Percentiles rank a stretch among this genome's conserved stretches.
These are phyloP conservation scores for Penicillium parvum DNA, from an alignment of 495 filamentous ascomycete species.

Conservation along the genomic window DNA sequence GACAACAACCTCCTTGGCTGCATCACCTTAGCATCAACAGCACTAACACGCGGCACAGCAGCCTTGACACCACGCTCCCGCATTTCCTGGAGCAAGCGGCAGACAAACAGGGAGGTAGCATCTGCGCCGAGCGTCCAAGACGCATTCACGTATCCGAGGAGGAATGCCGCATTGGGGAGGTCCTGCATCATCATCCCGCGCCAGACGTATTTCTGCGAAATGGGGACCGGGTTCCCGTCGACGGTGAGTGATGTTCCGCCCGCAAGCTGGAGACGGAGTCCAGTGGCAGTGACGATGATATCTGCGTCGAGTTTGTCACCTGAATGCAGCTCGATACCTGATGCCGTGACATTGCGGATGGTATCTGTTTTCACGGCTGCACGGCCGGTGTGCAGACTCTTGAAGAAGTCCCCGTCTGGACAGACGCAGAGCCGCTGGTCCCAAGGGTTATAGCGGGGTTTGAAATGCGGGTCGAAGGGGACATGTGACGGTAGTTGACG, in stretches of 20 bases:
- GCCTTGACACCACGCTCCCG: slow-evolving; percentile 1
- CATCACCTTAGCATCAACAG: neutral
- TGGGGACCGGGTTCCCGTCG: slow-evolving; percentile 20
- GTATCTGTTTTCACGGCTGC: slow-evolving; percentile 48
- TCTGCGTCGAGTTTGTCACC: slow-evolving; percentile 53
- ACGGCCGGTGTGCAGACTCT: slow-evolving; percentile 45
- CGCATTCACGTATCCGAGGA: slow-evolving; percentile 37
- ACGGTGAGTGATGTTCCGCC: slow-evolving; percentile 26
- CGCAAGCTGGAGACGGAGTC: slow-evolving; percentile 31
- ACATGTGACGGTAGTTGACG: slow-evolving; percentile 46
- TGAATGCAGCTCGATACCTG: slow-evolving; percentile 46
- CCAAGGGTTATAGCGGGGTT: slow-evolving; percentile 57
- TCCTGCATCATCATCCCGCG: slow-evolving; percentile 39
- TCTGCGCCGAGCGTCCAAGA: slow-evolving; percentile 44
- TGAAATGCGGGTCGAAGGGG: slow-evolving; percentile 55
- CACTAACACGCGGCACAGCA: neutral
- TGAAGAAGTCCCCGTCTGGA: slow-evolving; percentile 63
- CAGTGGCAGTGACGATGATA: slow-evolving; percentile 65
- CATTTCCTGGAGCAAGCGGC: slow-evolving; percentile 14
- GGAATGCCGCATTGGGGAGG: slow-evolving; percentile 33
- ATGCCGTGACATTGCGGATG: slow-evolving; percentile 50
- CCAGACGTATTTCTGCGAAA: slow-evolving; percentile 34
- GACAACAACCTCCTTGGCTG: neutral
- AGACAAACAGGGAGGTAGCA: slow-evolving; percentile 20
- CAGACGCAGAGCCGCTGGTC: slow-evolving; percentile 61